Base-by-base conservation (phyloP, 768 basidiomycete genomes). In the Leccinum incarnatum region DNA sequence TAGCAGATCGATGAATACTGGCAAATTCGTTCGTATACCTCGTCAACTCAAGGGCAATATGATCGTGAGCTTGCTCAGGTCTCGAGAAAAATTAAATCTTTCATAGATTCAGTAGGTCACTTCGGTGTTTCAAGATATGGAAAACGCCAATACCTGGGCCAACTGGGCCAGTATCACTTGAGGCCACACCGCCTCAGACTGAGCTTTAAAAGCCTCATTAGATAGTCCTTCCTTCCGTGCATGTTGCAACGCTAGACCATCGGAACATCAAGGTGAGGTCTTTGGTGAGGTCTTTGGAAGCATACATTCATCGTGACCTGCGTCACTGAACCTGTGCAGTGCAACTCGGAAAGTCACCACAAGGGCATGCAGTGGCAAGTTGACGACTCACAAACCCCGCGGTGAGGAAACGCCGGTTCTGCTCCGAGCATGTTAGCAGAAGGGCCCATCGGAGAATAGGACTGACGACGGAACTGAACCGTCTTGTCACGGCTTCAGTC, bases 111-210 rank as follows among this genome's bases (percentile, higher is more conserved):
- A 29, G 29, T 29, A 29, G 29, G 29, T 29, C 29, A 29, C 29
- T 17, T 14, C n/a, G 4, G 11, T 53, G 11, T 23, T 51, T 45
- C 30, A 32, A 32, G 19, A 58, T 27, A 53, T 47, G n/a, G 53
- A 40, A 50, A 57, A 49, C 25, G 52, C 27, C 42, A 32, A 34
- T 21, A 45, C 32, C 27, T 37, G 36, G 34, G 15, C 36, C 15
- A 11, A 25, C 51, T 51, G 17, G 64, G n/a, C 40, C 40, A n/a
- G 29, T 9, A 29, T 29, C 10, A 19, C 14, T 27, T 9, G 46
- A 54, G 40, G 37, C 23, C 11, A 56, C 60, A 68, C 53, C 37
- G 63, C 67, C 59, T 57, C 29, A 2, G 10, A 45, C n/a, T 45
- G 51, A 46, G 25, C 50, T 45, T 55, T 42, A 45, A n/a, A 40